phyloP scores from a whole-genome alignment of 306 rosid species.

The Cajanus cajan region DNA sequence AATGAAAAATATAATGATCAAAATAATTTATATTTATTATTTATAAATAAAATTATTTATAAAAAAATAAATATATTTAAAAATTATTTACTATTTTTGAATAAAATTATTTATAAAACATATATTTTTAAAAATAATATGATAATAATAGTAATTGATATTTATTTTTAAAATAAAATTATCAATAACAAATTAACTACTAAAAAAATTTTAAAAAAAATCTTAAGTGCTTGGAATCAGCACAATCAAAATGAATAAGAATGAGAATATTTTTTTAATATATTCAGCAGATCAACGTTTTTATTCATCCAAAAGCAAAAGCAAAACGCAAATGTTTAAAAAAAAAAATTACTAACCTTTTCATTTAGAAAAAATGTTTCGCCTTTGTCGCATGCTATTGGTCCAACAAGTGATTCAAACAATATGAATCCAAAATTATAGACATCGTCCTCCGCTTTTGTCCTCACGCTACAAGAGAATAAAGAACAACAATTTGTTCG shows the following conservation, averaged over 20 bases:
- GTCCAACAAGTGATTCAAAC: constrained; percentile 79
- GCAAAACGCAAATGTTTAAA: not conserved
- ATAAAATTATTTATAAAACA: too few relatives aligned
- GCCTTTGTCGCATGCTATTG: constrained; percentile 57
- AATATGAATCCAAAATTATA: constrained; percentile 78
- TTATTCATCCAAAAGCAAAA: not conserved
- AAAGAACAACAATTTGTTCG: constrained; percentile 8
- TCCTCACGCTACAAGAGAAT: constrained; percentile 45
- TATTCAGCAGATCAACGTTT: not conserved
- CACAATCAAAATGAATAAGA: not conserved
- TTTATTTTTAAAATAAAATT: too few relatives aligned
- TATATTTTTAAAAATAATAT: too few relatives aligned
- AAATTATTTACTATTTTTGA: too few relatives aligned
- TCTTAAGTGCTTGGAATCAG: not conserved
- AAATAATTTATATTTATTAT: too few relatives aligned
- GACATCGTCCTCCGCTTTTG: constrained; percentile 60
- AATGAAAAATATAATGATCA: too few relatives aligned
- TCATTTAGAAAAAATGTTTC: constrained; percentile 69
- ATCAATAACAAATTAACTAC: too few relatives aligned
- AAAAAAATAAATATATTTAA: too few relatives aligned
- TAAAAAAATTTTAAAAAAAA: too few relatives aligned
- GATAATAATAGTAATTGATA: too few relatives aligned
- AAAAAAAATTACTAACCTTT: constrained; percentile 50
- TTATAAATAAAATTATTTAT: too few relatives aligned
- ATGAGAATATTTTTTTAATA: not conserved